Evolutionary conservation across 345 rosid genomes (phyloP).

Genomic region (Salix suchowensis): DNA sequence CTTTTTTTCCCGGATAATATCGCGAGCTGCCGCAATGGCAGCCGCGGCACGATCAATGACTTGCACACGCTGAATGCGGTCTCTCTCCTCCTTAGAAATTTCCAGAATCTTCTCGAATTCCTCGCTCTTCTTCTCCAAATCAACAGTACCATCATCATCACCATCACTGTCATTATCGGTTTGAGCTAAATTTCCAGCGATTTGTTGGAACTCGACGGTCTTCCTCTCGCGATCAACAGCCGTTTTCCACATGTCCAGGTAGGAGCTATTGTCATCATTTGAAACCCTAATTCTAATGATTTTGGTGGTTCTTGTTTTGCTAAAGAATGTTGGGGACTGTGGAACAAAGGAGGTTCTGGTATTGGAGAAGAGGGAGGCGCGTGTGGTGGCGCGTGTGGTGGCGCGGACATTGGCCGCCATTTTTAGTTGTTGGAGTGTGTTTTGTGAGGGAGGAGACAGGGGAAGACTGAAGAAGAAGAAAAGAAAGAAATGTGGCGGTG

Average conservation of each 20-base stretch:
- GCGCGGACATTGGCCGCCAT: constrained; percentile 44
- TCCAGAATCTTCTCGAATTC: constrained; percentile 70
- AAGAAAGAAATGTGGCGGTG: constrained; percentile 6
- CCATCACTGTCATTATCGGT: background rate
- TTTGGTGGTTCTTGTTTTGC: background rate
- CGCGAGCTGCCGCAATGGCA: constrained; percentile 70
- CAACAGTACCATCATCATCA: constrained; percentile 8
- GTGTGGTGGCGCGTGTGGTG: constrained; percentile 33
- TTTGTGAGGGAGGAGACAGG: background rate
- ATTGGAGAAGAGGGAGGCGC: constrained; percentile 14
- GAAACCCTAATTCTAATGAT: constrained; percentile 38
- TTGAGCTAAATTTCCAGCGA: constrained; percentile 29
- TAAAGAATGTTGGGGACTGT: background rate
- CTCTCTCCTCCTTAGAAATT: constrained; percentile 67
- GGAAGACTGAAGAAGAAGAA: background rate
- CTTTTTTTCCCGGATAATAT: constrained; percentile 43
- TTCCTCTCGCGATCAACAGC: constrained; percentile 70
- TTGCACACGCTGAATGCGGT: constrained; percentile 73
- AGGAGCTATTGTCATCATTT: constrained; percentile 47
- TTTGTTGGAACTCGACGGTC: constrained; percentile 52
- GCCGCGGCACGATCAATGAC: constrained; percentile 86
- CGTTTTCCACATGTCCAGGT: constrained; percentile 78
- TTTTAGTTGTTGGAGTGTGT: background rate
- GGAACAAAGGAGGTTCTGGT: background rate
- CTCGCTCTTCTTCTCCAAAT: constrained; percentile 63